phyloP scores from a whole-genome alignment of 345 rosid species.

The Eucalyptus cloeziana region DNA sequence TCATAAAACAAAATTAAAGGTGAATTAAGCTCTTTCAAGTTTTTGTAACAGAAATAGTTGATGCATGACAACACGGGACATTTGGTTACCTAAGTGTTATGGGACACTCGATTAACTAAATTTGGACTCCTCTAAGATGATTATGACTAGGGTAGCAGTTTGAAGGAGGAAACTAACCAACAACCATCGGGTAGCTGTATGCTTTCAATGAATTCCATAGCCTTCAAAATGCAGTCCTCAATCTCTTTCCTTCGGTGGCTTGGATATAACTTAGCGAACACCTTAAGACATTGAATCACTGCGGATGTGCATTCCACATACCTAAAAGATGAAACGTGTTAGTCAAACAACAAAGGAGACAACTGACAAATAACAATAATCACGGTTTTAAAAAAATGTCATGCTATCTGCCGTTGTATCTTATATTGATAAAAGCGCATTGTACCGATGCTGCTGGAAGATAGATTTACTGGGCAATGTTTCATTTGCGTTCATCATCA shows the following conservation, averaged over 20 bases:
- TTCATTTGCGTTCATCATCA: neutral
- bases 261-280: slow-evolving; percentile 16
- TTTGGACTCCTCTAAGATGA: neutral
- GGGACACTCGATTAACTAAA: neutral
- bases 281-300: slow-evolving; percentile 45
- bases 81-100: neutral
- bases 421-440: neutral
- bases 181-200: slow-evolving; percentile 53
- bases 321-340: slow-evolving; percentile 1
- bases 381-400: neutral
- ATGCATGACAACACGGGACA: neutral
- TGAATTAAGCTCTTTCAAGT: neutral
- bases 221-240: slow-evolving; percentile 24
- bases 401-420: neutral
- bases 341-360: neutral
- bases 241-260: slow-evolving; percentile 26
- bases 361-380: neutral
- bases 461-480: neutral
- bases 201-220: slow-evolving; percentile 28
- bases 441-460: neutral
- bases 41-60: neutral
- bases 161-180: slow-evolving; percentile 22
- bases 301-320: slow-evolving; percentile 85
- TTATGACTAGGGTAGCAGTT: neutral
- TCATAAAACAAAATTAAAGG: neutral